Percentiles rank a stretch among this genome's conserved stretches.
phyloP scores from a whole-genome alignment of 805 yeast species.

The Kodamaea hsintzibuensis region DNA sequence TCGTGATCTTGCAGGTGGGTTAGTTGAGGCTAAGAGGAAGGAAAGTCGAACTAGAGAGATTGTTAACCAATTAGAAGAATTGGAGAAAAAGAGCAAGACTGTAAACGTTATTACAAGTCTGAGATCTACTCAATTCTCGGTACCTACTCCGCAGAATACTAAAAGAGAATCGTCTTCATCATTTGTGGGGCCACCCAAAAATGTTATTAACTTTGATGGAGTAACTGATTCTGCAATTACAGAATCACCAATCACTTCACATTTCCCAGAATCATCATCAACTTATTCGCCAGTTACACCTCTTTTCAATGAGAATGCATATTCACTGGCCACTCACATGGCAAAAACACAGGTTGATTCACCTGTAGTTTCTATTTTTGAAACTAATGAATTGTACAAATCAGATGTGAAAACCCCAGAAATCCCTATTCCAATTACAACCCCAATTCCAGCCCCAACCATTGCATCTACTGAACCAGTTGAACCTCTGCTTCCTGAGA shows the following conservation, averaged over 20 bases:
- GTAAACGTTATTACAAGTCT: neutral
- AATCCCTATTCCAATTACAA: neutral
- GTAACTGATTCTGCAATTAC: neutral
- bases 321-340: neutral
- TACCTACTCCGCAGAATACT: neutral
- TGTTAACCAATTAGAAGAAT: conserved; percentile 7
- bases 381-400: neutral
- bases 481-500: neutral
- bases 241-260: neutral
- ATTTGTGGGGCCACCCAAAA: conserved; percentile 2
- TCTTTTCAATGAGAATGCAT: neutral
- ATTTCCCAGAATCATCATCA: neutral
- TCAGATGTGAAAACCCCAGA: neutral
- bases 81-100: conserved; percentile 1
- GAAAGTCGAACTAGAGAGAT: conserved; percentile 2
- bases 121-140: neutral
- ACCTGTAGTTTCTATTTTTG: neutral
- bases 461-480: neutral
- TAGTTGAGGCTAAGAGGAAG: neutral
- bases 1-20: neutral
- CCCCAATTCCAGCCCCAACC: no score
- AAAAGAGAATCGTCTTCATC: neutral
- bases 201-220: conserved; percentile 3
- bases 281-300: neutral
- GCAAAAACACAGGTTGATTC: neutral